These are phyloP conservation scores for Uncinocarpus reesii DNA, from an alignment of 2,329 filamentous ascomycete species.

Conservation along the genomic window DNA sequence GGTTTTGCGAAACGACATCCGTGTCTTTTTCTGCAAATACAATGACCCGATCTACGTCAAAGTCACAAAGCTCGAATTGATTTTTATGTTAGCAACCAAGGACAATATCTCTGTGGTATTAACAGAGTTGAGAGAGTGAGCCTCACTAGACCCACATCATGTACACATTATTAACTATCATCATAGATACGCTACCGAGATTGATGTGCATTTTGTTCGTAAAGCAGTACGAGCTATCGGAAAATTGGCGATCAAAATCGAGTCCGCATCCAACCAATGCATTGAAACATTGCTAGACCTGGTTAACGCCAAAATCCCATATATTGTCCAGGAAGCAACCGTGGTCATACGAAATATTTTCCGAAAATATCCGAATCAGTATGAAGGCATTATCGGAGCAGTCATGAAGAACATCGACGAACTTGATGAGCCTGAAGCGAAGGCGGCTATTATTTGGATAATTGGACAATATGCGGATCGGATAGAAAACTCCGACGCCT, in stretches of 20 bases:
- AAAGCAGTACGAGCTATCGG: conserved; percentile 96
- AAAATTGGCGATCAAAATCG: conserved; percentile 97
- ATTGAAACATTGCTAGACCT: conserved; percentile 88
- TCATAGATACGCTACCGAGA: conserved; percentile 72
- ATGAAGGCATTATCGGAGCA: conserved; percentile 93
- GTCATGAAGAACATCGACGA: conserved; percentile 94
- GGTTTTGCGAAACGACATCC: conserved; percentile 88
- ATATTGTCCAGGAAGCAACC: conserved; percentile 97
- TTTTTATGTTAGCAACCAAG: conserved; percentile 96
- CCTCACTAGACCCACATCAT: conserved; percentile 10
- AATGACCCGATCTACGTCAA: conserved; percentile 99
- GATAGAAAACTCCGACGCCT: conserved; percentile 89
- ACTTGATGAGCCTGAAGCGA: conserved; percentile 92
- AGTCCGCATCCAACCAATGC: conserved; percentile 79
- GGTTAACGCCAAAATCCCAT: conserved; percentile 94
- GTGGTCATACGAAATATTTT: conserved; percentile 99
- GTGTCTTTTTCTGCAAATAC: conserved; percentile 99
- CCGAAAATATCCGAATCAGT: conserved; percentile 97
- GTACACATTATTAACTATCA: conserved; percentile 2
- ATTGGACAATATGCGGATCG: conserved; percentile 96
- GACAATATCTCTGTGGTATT: conserved; percentile 92
- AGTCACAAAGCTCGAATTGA: conserved; percentile 94
- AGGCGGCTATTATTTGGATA: conserved; percentile 98
- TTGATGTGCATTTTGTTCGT: conserved; percentile 95
- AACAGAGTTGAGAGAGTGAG: conserved; percentile 79